Conservation (phyloP, 805 yeast species). For the Candida dajiaensis region DNA sequence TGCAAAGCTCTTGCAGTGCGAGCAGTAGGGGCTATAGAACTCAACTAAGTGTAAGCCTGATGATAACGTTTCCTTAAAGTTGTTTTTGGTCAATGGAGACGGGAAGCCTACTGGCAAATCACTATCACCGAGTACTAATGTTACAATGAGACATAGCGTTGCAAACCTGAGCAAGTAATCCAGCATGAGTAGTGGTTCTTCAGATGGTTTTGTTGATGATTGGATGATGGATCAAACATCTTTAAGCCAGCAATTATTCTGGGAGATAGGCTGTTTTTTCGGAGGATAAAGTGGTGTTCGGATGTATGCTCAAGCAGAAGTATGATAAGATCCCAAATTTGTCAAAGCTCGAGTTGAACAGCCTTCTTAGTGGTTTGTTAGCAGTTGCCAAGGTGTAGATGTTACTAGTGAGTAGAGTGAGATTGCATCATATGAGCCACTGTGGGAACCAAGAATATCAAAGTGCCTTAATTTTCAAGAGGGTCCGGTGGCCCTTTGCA, state of each 20-base stretch:
- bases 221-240: too few relatives aligned
- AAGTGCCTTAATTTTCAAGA: too few relatives aligned
- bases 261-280: too few relatives aligned
- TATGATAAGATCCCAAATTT: background rate
- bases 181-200: background rate
- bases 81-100: slow-evolving; percentile 39
- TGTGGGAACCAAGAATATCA: too few relatives aligned
- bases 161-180: background rate
- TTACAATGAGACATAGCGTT: background rate
- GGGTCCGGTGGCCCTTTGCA: too few relatives aligned
- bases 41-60: slow-evolving; percentile 71
- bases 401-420: too few relatives aligned
- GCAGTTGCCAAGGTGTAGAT: too few relatives aligned
- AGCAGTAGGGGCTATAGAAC: slow-evolving; percentile 86
- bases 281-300: background rate
- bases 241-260: background rate
- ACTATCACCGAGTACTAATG: background rate
- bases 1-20: slow-evolving; percentile 72
- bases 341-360: too few relatives aligned
- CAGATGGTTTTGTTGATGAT: background rate
- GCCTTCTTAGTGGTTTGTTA: too few relatives aligned
- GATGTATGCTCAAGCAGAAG: background rate
- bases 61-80: slow-evolving; percentile 44
- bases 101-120: slow-evolving; percentile 32
- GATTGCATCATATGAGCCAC: too few relatives aligned